Evolutionary conservation across 2,329 filamentous ascomycete species (phyloP).

Genomic region (Phoma sp.): DNA sequence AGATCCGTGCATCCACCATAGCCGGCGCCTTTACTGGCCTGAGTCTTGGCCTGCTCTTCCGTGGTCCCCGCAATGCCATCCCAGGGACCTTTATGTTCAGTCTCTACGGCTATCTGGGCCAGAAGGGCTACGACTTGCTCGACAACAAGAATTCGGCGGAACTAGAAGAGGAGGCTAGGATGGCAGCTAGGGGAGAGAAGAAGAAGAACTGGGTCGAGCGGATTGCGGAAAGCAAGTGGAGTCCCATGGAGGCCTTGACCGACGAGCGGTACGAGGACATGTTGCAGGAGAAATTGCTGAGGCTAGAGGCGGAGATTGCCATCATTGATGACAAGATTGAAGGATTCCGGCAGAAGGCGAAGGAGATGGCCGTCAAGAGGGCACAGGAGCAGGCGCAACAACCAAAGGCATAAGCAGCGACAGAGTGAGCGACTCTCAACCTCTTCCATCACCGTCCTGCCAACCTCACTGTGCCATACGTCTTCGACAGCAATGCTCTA

Average conservation of each 20-base stretch:
- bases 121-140: slow-evolving; percentile 61
- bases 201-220: slow-evolving; percentile 55
- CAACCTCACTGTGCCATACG: not conserved
- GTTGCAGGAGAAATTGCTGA: slow-evolving; percentile 73
- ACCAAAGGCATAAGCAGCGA: slow-evolving; percentile 11
- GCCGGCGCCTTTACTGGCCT: slow-evolving; percentile 72
- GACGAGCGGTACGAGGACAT: slow-evolving; percentile 76
- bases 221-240: slow-evolving; percentile 69
- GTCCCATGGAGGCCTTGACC: slow-evolving; percentile 71
- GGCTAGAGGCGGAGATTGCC: slow-evolving; percentile 77
- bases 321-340: slow-evolving; percentile 78
- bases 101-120: slow-evolving; percentile 63
- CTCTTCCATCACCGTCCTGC: too few species aligned
- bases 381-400: slow-evolving; percentile 9
- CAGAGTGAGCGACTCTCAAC: not conserved
- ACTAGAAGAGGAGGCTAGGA: slow-evolving; percentile 40
- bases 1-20: slow-evolving; percentile 70
- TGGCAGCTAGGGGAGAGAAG: slow-evolving; percentile 27
- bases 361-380: slow-evolving; percentile 25
- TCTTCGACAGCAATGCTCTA: not conserved
- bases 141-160: slow-evolving; percentile 54
- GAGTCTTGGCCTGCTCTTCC: slow-evolving; percentile 61
- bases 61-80: slow-evolving; percentile 50
- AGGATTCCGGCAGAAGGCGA: slow-evolving; percentile 48
- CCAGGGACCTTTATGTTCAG: slow-evolving; percentile 67